These are phyloP conservation scores for Teratosphaeriaceae sp. DNA, from an alignment of 2,329 filamentous ascomycete genomes.

Conservation along the genomic window DNA sequence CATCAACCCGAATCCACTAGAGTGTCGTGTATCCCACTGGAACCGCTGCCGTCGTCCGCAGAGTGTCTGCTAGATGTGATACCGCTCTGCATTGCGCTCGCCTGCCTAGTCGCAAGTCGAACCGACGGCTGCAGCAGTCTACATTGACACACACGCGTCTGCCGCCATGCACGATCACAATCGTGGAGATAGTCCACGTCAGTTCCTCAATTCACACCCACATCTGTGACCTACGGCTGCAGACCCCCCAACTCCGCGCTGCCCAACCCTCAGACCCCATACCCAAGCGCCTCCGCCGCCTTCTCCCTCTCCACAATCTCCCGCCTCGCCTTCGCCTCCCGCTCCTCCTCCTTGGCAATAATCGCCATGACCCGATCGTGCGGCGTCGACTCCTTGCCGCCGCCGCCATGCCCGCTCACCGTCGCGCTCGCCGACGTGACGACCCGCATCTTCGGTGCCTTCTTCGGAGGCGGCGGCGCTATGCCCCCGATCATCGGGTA, in stretches of 20 bases:
- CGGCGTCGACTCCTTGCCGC: slow-evolving; percentile 16
- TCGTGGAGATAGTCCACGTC: not conserved
- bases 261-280: slow-evolving; percentile 2
- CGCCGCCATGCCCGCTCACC: slow-evolving; percentile 21
- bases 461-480: slow-evolving; percentile 21
- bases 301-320: slow-evolving; percentile 18
- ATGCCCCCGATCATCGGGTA: slow-evolving; percentile 29
- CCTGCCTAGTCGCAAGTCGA: too few species aligned
- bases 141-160: too few species aligned
- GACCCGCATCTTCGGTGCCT: slow-evolving; percentile 17
- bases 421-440: slow-evolving; percentile 22
- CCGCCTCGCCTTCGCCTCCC: slow-evolving; percentile 22
- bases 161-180: too few species aligned
- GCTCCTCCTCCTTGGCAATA: slow-evolving; percentile 26
- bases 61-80: too few species aligned
- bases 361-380: slow-evolving; percentile 29
- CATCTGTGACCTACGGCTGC: not conserved
- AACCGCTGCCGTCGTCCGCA: too few species aligned
- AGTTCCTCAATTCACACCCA: not conserved
- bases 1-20: too few species aligned
- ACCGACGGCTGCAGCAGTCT: too few species aligned
- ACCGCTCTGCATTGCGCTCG: too few species aligned
- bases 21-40: too few species aligned
- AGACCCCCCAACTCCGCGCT: not conserved
- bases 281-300: slow-evolving; percentile 11